These are phyloP conservation scores for Dipteronia sinensis DNA, from an alignment of 345 rosid species.

Conservation along the genomic window DNA sequence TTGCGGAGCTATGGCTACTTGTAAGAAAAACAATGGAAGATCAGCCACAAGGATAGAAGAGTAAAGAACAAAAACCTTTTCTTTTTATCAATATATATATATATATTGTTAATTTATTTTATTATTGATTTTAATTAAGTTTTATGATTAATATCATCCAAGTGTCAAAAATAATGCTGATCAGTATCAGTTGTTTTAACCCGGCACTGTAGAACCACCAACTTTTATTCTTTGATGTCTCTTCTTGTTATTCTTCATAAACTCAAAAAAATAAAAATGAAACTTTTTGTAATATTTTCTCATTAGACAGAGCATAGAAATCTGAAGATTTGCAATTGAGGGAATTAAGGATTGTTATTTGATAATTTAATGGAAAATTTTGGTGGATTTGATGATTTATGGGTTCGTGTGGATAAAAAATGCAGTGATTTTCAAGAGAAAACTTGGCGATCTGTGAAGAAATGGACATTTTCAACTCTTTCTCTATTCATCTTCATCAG, in stretches of 20 bases:
- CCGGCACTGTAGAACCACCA: background rate
- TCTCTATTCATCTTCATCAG: slow-evolving; percentile 32
- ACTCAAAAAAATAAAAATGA: too few relatives aligned
- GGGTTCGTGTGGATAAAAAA: background rate
- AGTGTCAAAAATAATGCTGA: background rate
- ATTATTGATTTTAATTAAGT: too few relatives aligned
- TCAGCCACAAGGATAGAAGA: background rate
- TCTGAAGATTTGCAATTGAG: too few relatives aligned
- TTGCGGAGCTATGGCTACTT: background rate
- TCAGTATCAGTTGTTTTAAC: background rate
- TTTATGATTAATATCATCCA: background rate
- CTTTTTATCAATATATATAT: too few relatives aligned
- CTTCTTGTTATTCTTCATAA: background rate
- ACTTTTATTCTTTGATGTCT: background rate
- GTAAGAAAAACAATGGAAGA: background rate
- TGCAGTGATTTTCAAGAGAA: background rate
- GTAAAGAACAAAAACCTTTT: slow-evolving; percentile 3
- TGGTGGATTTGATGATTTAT: background rate
- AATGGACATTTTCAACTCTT: slow-evolving; percentile 32
- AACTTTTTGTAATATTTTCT: background rate
- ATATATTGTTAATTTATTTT: too few relatives aligned
- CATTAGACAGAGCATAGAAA: background rate
- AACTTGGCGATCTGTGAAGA: slow-evolving; percentile 18
- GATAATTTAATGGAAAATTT: background rate
- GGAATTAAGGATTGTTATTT: background rate